Evolutionary conservation across 148 eudicot genomes (phyloP).

Genomic region (Salicornia ramosissima): DNA sequence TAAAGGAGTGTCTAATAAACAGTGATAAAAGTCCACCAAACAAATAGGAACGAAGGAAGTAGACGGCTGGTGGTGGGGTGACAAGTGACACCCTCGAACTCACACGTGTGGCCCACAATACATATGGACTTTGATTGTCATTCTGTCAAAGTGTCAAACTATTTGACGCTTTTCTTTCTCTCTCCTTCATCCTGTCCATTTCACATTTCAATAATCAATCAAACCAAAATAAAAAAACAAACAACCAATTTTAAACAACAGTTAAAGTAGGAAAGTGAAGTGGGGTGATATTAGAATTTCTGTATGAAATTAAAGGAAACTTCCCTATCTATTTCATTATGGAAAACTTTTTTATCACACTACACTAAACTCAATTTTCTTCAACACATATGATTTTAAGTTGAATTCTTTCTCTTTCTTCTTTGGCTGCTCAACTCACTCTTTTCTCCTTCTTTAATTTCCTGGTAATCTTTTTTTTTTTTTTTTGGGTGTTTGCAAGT

Average conservation of each 20-base stretch:
- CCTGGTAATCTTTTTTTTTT: conserved; percentile 10
- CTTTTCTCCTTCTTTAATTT: neutral
- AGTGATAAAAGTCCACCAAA: too few relatives aligned
- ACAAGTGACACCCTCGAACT: too few relatives aligned
- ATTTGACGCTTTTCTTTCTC: neutral
- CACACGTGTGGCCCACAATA: too few relatives aligned
- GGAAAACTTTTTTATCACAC: neutral
- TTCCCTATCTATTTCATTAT: neutral
- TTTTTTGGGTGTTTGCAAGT: neutral
- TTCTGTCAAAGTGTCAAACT: conserved; percentile 18
- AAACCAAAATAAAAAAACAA: too few relatives aligned
- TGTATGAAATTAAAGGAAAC: conserved; percentile 8
- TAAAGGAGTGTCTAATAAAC: too few relatives aligned
- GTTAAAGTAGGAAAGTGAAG: neutral
- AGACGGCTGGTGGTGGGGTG: too few relatives aligned
- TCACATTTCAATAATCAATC: neutral
- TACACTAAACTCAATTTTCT: conserved; percentile 1
- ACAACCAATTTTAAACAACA: neutral
- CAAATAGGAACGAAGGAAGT: too few relatives aligned
- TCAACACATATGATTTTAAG: neutral
- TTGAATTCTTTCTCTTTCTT: neutral
- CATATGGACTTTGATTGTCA: too few relatives aligned
- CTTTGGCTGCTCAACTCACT: neutral
- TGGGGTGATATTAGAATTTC: neutral
- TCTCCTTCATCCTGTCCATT: neutral